Evolutionary conservation across 441 rosid genomes (phyloP), one percentile per base, ranked within the genome.

Genomic region (Populus hybrid): DNA sequence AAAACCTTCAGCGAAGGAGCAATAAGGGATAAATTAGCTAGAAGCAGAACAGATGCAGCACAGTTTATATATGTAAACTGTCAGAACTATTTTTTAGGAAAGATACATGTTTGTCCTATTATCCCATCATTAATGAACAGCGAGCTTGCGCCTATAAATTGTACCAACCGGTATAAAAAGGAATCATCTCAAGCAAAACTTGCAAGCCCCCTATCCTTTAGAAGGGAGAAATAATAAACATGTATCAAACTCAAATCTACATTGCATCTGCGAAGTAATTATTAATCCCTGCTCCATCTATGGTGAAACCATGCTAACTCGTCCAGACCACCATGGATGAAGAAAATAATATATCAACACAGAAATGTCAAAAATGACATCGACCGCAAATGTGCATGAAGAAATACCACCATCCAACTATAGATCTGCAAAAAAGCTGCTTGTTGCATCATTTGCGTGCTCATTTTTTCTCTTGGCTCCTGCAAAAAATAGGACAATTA

Each of bases 341-440:
- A 33, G 26, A 38, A 33, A 33, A 10, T 1, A 11, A 1, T 4
- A 53, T 53, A 53, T 53, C 21, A 4, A 7, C 26, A 14, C 4
- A 18, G 36, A 35, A 14, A 10, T 16, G 61, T 18, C 61, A 65
- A 23, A 23, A 23, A 3, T 56, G 14, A 26, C 35, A 28, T 23
- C 4, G 2, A 73, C 38, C 6, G 4, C 21, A 59, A 20, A 76
- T 23, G 20, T 11, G 64, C 70, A 9, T 64, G 9, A 18, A 23
- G 16, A 16, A 23, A 45, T 59, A 50, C 72, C 14, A 40, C 68
- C 61, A 68, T 35, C 89, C 61, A 53, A 18, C 61, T 92, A 94
- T 53, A 88, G 74, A 73, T 94, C 94, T 6, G 93, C 93, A 29
- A 91, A 93, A 77, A 93, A 91, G 61, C 68, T 84, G 64, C 72